phyloP scores from a whole-genome alignment of 768 basidiomycete genomes.

The Amanita muscaria region DNA sequence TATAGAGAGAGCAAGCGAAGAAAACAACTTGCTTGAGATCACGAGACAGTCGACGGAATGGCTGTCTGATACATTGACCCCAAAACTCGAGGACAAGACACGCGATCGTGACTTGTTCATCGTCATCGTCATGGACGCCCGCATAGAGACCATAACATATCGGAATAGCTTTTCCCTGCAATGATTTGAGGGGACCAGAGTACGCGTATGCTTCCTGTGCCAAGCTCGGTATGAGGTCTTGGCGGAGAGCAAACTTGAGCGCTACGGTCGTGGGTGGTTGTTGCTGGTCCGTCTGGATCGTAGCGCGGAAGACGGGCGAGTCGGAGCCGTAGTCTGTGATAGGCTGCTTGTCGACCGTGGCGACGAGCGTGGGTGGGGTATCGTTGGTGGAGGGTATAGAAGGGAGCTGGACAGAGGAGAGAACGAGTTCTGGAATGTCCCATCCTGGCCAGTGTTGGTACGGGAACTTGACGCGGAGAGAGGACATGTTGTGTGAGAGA shows the following conservation, averaged over 20 bases:
- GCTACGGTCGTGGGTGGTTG: constrained; percentile 15
- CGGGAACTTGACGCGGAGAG: constrained; percentile 27
- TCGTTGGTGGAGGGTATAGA: constrained; percentile 4
- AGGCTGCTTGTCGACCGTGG: constrained; percentile 23
- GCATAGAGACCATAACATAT: constrained; percentile 27
- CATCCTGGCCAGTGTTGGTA: constrained; percentile 26
- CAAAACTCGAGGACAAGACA: constrained; percentile 30
- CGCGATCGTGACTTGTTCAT: constrained; percentile 25
- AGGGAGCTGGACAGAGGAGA: constrained; percentile 14
- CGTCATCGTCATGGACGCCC: constrained; percentile 23
- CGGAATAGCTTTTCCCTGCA: constrained; percentile 28
- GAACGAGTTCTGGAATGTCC: constrained; percentile 22
- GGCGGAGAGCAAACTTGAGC: constrained; percentile 32
- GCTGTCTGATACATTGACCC: constrained; percentile 25
- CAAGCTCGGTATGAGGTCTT: constrained; percentile 27
- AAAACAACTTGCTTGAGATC: constrained; percentile 23
- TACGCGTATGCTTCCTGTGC: constrained; percentile 27
- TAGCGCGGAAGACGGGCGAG: constrained; percentile 29
- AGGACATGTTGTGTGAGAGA: constrained; percentile 12
- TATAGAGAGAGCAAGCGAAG: constrained; percentile 3
- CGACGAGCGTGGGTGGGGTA: constrained; percentile 16
- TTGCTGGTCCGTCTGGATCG: constrained; percentile 10
- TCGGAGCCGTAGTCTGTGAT: constrained; percentile 28
- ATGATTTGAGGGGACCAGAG: constrained; percentile 18
- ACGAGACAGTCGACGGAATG: constrained; percentile 22